Conservation (phyloP, 352 stramenopile genomes). For the Halophytophthora polymorphica region DNA sequence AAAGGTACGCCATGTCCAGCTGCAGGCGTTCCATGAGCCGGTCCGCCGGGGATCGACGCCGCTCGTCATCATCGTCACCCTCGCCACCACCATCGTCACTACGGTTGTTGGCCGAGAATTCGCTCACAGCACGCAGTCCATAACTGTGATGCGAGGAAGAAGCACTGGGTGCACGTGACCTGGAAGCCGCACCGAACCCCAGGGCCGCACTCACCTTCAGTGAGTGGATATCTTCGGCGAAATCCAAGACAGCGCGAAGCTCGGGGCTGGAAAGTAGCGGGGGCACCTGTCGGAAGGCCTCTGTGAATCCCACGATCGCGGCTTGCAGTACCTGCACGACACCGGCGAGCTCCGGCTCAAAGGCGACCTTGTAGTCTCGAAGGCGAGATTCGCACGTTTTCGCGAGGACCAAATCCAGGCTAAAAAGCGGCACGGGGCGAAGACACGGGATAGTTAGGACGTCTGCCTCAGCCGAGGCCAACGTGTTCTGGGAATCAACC, state of each 20-base stretch:
- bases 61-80: conserved; percentile 7
- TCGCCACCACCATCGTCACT: neutral
- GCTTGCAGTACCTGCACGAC: conserved; percentile 24
- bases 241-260: conserved; percentile 41
- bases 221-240: conserved; percentile 47
- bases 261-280: conserved; percentile 34
- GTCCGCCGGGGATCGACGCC: conserved; percentile 7
- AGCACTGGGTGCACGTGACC: neutral
- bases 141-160: neutral
- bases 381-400: conserved; percentile 13
- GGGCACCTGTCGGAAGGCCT: conserved; percentile 38
- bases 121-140: neutral
- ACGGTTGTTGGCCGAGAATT: neutral
- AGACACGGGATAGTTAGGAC: conserved; percentile 21
- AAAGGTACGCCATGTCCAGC: conserved; percentile 29
- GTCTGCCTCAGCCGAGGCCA: conserved; percentile 11
- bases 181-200: neutral
- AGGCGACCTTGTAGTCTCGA: conserved; percentile 23
- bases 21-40: conserved; percentile 35
- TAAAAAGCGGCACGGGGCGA: conserved; percentile 13
- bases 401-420: conserved; percentile 4
- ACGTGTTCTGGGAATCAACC: neutral
- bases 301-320: conserved; percentile 32
- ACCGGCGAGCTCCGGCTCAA: conserved; percentile 33
- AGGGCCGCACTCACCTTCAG: conserved; percentile 15